phyloP scores from a whole-genome alignment of 768 basidiomycete species.

The Candolleomyces eurysporus region DNA sequence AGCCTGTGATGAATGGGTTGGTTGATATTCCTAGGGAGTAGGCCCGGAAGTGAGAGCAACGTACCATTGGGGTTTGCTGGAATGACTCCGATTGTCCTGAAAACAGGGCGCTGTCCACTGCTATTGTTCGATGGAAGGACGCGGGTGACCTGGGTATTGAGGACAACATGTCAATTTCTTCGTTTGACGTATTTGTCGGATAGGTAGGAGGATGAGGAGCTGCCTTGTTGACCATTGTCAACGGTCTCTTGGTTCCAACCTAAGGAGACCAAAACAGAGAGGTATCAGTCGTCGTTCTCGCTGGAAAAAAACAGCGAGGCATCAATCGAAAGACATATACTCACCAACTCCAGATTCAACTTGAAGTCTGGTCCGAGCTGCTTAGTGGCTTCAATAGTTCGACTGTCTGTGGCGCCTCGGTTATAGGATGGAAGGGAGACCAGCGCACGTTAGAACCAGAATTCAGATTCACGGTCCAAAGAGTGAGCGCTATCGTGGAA shows the following conservation, averaged over 20 bases:
- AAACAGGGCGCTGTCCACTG: not conserved
- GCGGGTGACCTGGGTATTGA: slow-evolving; percentile 25
- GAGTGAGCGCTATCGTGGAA: no score
- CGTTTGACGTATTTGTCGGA: slow-evolving; percentile 17
- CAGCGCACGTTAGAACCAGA: no score
- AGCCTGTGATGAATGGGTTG: not conserved
- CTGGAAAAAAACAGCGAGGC: not conserved
- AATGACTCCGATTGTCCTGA: slow-evolving; percentile 9
- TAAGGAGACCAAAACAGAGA: not conserved
- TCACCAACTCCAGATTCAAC: slow-evolving; percentile 12
- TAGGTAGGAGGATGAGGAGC: slow-evolving; percentile 24
- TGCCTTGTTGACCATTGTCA: slow-evolving; percentile 20
- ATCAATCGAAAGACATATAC: slow-evolving; percentile 12
- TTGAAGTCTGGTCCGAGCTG: slow-evolving; percentile 12
- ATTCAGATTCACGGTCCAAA: no score
- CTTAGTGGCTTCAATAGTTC: slow-evolving; percentile 17
- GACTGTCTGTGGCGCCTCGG: slow-evolving; percentile 14
- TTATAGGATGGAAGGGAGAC: slow-evolving; percentile 17
- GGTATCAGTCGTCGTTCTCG: not conserved
- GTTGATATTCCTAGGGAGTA: not conserved
- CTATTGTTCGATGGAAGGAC: slow-evolving; percentile 11
- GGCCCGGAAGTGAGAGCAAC: not conserved
- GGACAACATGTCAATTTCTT: slow-evolving; percentile 28
- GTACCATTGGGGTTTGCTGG: not conserved
- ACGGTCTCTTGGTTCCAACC: slow-evolving; percentile 22